Conservation (phyloP, 2,329 filamentous ascomycete genomes). For the Penicillium fuscoglaucum region DNA sequence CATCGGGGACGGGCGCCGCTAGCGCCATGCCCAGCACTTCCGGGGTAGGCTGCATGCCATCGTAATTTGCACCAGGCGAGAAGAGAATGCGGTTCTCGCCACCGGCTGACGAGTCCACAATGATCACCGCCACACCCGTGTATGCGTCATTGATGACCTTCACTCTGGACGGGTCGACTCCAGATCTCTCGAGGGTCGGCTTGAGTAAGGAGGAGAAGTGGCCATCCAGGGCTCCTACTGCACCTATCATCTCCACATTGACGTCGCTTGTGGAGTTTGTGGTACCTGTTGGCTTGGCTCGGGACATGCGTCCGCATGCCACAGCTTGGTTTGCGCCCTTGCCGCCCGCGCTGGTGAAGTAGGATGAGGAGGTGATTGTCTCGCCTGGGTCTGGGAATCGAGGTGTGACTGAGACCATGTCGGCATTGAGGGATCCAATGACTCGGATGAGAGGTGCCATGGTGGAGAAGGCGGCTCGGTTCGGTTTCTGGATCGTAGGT, state of each 20-base stretch:
- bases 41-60: constrained; percentile 42
- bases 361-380: constrained; percentile 77
- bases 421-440: constrained; percentile 90
- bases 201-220: constrained; percentile 64
- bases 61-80: constrained; percentile 67
- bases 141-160: constrained; percentile 48
- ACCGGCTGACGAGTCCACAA: constrained; percentile 70
- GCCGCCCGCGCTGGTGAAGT: constrained; percentile 79
- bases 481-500: background rate
- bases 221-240: constrained; percentile 63
- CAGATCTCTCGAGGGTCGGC: constrained; percentile 59
- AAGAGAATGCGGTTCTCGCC: constrained; percentile 74
- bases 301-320: constrained; percentile 78
- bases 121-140: constrained; percentile 72
- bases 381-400: constrained; percentile 83
- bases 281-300: constrained; percentile 45
- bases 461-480: background rate
- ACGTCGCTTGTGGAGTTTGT: constrained; percentile 30
- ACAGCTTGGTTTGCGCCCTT: constrained; percentile 97
- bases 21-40: constrained; percentile 43
- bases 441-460: constrained; percentile 66
- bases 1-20: constrained; percentile 52
- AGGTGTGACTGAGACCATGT: constrained; percentile 84
- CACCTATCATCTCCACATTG: constrained; percentile 69
- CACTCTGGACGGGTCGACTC: constrained; percentile 62